A percentile compares a stretch with the other conserved stretches of the same genome.
Conservation (phyloP, 164 flowering plant species). For the Kalanchoe fedtschenkoi region DNA sequence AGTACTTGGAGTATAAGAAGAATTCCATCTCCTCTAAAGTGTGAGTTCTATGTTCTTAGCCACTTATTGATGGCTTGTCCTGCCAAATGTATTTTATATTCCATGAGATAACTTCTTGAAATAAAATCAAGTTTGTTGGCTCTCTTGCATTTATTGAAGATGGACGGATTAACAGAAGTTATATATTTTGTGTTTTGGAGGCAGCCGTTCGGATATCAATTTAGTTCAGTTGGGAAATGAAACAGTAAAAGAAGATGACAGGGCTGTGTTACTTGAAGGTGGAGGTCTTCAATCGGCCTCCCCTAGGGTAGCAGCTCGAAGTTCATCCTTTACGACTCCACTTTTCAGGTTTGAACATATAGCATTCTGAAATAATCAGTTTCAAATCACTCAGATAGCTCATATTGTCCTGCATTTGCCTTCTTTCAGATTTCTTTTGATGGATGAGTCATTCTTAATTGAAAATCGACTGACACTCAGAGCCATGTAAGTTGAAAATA, state of each 20-base stretch:
- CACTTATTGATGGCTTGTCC: not conserved
- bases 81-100: not conserved
- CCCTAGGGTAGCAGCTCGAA: constrained; percentile 27
- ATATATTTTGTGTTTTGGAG: not conserved
- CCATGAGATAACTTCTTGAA: not conserved
- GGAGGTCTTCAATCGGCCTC: constrained; percentile 67
- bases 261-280: constrained; percentile 65
- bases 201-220: constrained; percentile 73
- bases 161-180: not conserved
- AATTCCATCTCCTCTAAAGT: constrained; percentile 34
- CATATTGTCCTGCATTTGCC: not conserved
- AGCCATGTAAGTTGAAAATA: constrained; percentile 56
- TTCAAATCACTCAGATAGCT: not conserved
- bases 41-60: constrained; percentile 34
- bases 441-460: constrained; percentile 82
- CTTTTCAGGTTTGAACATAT: constrained; percentile 40
- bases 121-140: not conserved
- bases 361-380: not conserved
- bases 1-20: constrained; percentile 57
- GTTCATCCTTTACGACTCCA: constrained; percentile 31
- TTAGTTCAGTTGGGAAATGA: constrained; percentile 53
- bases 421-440: constrained; percentile 47
- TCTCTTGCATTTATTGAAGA: not conserved
- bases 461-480: constrained; percentile 72
- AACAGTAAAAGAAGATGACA: constrained; percentile 67